These are phyloP conservation scores for Corchorus capsularis DNA, from an alignment of 345 rosid species.

Conservation along the genomic window DNA sequence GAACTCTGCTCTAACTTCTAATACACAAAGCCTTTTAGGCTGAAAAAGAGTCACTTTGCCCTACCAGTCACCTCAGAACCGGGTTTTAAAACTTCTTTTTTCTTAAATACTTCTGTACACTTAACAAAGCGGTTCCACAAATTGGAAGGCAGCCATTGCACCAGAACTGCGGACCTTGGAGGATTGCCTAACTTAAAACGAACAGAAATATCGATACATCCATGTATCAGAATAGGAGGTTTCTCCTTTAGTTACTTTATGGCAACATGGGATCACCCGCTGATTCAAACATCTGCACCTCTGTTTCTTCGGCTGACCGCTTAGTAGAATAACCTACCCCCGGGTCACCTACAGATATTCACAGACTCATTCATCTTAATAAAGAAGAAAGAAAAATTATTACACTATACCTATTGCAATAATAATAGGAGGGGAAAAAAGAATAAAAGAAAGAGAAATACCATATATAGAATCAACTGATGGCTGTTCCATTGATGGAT, in stretches of 20 bases:
- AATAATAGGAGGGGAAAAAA: not conserved
- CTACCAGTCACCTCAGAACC: slow-evolving; percentile 34
- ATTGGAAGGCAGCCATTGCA: slow-evolving; percentile 25
- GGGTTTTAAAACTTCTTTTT: slow-evolving; percentile 16
- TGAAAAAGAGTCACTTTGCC: slow-evolving; percentile 16
- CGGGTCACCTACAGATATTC: slow-evolving; percentile 50
- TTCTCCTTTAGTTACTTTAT: slow-evolving; percentile 28
- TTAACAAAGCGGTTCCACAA: slow-evolving; percentile 26
- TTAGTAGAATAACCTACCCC: slow-evolving; percentile 42
- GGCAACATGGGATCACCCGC: slow-evolving; percentile 80
- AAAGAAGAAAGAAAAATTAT: slow-evolving; percentile 12
- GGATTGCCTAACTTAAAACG: slow-evolving; percentile 21
- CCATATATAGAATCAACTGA: slow-evolving; percentile 37
- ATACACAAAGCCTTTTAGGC: slow-evolving; percentile 45
- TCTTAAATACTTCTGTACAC: slow-evolving; percentile 42
- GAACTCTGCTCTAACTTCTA: slow-evolving; percentile 45
- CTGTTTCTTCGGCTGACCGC: slow-evolving; percentile 49
- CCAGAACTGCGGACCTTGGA: slow-evolving; percentile 27
- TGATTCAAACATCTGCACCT: slow-evolving; percentile 57
- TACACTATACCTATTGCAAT: not conserved
- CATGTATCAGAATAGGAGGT: slow-evolving; percentile 20
- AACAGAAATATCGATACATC: slow-evolving; percentile 16
- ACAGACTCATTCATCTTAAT: slow-evolving; percentile 13
- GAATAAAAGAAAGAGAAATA: slow-evolving; percentile 14
- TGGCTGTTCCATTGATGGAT: slow-evolving; percentile 36